Conservation (phyloP, 2,329 filamentous ascomycete genomes). For the Cladophialophora psammophila region DNA sequence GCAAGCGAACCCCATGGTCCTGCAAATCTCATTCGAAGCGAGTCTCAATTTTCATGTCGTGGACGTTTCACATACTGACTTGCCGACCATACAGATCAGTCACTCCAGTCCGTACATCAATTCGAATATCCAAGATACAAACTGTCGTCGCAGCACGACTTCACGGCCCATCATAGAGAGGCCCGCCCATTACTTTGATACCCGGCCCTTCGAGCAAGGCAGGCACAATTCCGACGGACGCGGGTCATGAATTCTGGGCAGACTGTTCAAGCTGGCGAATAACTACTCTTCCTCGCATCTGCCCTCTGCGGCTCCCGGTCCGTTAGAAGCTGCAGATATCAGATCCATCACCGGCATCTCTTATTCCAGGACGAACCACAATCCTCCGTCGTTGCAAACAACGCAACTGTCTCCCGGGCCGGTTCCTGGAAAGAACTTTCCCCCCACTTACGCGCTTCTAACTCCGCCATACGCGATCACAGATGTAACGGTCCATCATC, state of each 20-base stretch:
- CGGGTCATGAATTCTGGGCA: conserved; percentile 19
- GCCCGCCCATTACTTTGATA: background rate
- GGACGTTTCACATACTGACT: conserved; percentile 15
- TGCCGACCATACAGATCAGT: background rate
- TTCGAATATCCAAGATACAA: background rate
- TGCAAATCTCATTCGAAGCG: background rate
- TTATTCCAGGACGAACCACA: conserved; percentile 11
- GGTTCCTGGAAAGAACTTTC: conserved; percentile 15
- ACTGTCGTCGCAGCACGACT: background rate
- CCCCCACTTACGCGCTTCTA: conserved; percentile 22
- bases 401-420: conserved; percentile 20
- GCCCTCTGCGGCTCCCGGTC: conserved; percentile 24
- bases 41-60: background rate
- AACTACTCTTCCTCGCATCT: conserved; percentile 21
- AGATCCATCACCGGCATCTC: background rate
- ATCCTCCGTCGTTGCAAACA: conserved; percentile 17
- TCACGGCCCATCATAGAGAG: background rate
- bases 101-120: background rate
- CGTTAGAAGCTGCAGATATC: conserved; percentile 8
- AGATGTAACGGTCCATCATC: conserved; percentile 32
- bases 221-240: background rate
- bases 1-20: background rate
- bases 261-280: conserved; percentile 36
- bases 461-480: conserved; percentile 36
- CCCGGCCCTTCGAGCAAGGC: background rate